Conservation (phyloP, 345 rosid genomes). For the Eutrema heterophyllum region DNA sequence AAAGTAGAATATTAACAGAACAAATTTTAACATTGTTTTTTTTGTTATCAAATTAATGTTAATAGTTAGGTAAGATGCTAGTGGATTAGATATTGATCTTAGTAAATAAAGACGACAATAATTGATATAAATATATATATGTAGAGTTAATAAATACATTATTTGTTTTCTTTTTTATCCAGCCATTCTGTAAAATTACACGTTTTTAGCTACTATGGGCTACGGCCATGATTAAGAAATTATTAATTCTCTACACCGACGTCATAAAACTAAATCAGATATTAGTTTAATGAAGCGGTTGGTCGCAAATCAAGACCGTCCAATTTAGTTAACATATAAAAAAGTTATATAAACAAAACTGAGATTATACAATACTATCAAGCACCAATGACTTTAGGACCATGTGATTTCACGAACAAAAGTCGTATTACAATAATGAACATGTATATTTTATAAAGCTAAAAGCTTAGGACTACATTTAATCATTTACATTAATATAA, state of each 20-base stretch:
- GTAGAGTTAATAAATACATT: not conserved
- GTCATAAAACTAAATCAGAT: conserved; percentile 12
- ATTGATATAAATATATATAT: not conserved
- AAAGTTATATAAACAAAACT: not conserved
- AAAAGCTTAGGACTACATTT: conserved; percentile 4
- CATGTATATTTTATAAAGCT: conserved; percentile 7
- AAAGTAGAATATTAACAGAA: not conserved
- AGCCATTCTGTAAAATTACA: conserved; percentile 9
- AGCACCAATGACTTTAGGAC: conserved; percentile 43
- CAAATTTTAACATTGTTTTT: not conserved
- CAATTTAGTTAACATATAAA: conserved; percentile 13
- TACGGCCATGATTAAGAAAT: not conserved
- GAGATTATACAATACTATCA: conserved; percentile 17
- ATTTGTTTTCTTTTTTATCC: not conserved
- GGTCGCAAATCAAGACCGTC: conserved; percentile 24
- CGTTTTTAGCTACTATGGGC: conserved; percentile 3
- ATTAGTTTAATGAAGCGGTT: conserved; percentile 16
- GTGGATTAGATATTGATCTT: conserved; percentile 21
- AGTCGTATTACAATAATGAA: conserved; percentile 28
- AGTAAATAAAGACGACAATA: conserved; percentile 21
- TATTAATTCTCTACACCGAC: conserved; percentile 5
- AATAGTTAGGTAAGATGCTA: conserved; percentile 23
- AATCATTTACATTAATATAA: not conserved
- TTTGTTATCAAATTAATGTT: not conserved
- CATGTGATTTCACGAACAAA: conserved; percentile 53